Evolutionary conservation across 1,284 basidiomycete genomes (phyloP), one percentile per base, ranked within the genome.

Genomic region (Heliocybe sulcata): DNA sequence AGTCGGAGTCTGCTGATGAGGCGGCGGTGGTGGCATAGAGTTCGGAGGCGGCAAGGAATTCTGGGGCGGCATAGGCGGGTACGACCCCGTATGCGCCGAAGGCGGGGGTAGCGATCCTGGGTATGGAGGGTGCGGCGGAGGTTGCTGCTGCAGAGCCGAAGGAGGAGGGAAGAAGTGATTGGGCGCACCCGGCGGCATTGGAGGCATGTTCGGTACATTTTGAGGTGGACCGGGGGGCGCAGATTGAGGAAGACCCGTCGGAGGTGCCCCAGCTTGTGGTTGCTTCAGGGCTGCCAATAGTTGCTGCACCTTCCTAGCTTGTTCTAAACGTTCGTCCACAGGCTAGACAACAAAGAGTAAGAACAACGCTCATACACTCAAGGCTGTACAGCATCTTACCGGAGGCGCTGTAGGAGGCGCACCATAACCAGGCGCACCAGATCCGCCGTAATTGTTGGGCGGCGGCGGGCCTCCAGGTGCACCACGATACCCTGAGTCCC

Each of bases 221-320:
- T 6, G 38, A 6, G 38, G 38, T 0, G 67, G 47, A 11, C 69
- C 59, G 27, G 70, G 61, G 22, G 69, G 66, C 22, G 72, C 64
- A 8, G 71, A 67, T n/a, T 65, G 57, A n/a, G 76, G 64, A 38
- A 73, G 64, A 10, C 61, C 60, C 10, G 72, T 57, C 23, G 66
- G 56, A 14, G 71, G 60, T 10, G 65, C 57, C 45, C 69, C 72
- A 55, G 69, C 66, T 60, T 76, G 75, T 3, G 85, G 86, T 58
- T 86, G 84, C 61, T 91, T 92, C 54, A 91, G 68, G 10, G 90
- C 88, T 9, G 87, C 89, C 25, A 91, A 72, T 4, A 92, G 72
- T 65, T 90, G 87, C 63, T 92, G 89, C 1, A 92, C 89, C 67
- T 82, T 88, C 55, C 84, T 81, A 2, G 89, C 90, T 73, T 91